phyloP scores from a whole-genome alignment of 192 early-diverging fungal species.

The Backusella tarrabulga region DNA sequence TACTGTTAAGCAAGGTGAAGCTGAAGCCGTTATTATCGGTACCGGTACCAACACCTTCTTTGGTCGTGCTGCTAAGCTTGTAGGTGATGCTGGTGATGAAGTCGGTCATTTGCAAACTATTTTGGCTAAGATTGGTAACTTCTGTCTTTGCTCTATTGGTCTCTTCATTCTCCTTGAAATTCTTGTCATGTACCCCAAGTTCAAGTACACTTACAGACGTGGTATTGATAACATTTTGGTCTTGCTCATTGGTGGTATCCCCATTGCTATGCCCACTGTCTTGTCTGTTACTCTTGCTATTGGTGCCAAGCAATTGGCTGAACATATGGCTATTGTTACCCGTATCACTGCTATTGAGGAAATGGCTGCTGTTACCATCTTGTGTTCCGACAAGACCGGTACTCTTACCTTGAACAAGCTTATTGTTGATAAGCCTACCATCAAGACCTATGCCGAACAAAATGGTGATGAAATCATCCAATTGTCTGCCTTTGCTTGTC shows the following conservation, averaged over 20 bases:
- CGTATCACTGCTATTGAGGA: conserved; percentile 79
- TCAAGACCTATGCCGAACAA: conserved; percentile 69
- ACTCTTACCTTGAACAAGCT: conserved; percentile 86
- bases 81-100: conserved; percentile 67
- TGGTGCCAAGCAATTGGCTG: conserved; percentile 76
- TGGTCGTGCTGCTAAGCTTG: conserved; percentile 75
- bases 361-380: conserved; percentile 72
- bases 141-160: conserved; percentile 70
- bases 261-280: conserved; percentile 79
- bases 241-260: conserved; percentile 77
- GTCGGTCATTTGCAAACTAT: conserved; percentile 73
- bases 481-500: conserved; percentile 71
- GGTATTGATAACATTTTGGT: conserved; percentile 79
- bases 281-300: conserved; percentile 75
- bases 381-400: conserved; percentile 94
- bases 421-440: conserved; percentile 63
- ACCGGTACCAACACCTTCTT: conserved; percentile 83
- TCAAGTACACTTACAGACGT: conserved; percentile 66
- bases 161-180: conserved; percentile 69
- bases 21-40: conserved; percentile 72
- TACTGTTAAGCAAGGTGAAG: conserved; percentile 78
- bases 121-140: conserved; percentile 73
- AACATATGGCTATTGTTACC: conserved; percentile 79
- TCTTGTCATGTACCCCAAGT: conserved; percentile 68
- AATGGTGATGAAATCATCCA: conserved; percentile 60